Evolutionary conservation across 2,329 filamentous ascomycete species (phyloP).

Genomic region (Dothideomycetes sp.): DNA sequence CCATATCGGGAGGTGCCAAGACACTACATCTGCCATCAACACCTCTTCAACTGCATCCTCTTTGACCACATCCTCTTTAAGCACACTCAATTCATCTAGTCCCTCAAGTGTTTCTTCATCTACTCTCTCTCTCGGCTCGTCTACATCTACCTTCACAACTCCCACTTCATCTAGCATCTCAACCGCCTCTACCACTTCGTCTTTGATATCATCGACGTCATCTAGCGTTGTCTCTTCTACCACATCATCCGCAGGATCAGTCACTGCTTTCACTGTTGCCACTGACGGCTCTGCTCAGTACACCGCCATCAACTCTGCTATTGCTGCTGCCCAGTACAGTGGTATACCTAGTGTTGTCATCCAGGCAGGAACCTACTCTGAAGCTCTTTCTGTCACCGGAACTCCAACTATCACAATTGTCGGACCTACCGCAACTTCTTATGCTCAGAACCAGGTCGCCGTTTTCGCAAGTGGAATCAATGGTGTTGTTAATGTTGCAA

Average conservation of each 20-base stretch:
- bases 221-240: slow-evolving; percentile 12
- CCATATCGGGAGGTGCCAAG: too few relatives aligned
- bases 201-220: slow-evolving; percentile 11
- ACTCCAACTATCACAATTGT: slow-evolving; percentile 36
- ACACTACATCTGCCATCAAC: too few relatives aligned
- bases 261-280: slow-evolving; percentile 35
- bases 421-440: slow-evolving; percentile 27
- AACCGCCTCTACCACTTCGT: background rate
- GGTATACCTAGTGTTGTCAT: slow-evolving; percentile 36
- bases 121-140: too few relatives aligned
- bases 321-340: slow-evolving; percentile 32
- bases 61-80: too few relatives aligned
- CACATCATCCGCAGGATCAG: slow-evolving; percentile 4
- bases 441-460: slow-evolving; percentile 30
- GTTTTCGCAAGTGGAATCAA: slow-evolving; percentile 23
- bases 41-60: too few relatives aligned
- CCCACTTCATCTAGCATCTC: background rate
- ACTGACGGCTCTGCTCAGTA: slow-evolving; percentile 37
- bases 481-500: slow-evolving; percentile 23
- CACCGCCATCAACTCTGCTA: slow-evolving; percentile 33
- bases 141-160: too few relatives aligned
- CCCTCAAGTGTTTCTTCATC: too few relatives aligned
- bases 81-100: too few relatives aligned
- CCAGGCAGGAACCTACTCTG: slow-evolving; percentile 37
- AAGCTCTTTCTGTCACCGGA: slow-evolving; percentile 33